Evolutionary conservation across 2,329 filamentous ascomycete species (phyloP), one percentile per base, ranked within the genome.

Genomic region (Microdochium paspali): DNA sequence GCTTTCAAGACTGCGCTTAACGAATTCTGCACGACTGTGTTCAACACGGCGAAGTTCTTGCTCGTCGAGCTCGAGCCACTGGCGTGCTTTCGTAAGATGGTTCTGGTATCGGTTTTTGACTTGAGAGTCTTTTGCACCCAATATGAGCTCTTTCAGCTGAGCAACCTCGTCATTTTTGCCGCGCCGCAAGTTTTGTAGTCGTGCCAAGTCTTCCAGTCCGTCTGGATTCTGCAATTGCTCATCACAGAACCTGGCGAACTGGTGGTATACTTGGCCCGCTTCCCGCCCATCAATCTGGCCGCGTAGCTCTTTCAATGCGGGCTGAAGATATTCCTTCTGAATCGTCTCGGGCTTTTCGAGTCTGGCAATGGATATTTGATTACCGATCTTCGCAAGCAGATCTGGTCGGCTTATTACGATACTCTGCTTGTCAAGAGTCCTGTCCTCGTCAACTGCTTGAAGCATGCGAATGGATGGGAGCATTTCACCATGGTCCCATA

Each of bases 401-500:
- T 91, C 86, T 2, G 91, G 81, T 43, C 81, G 77, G 46, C 83
- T 88, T 25, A 95, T 77, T 2, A 75, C 68, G 42, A 95, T 80
- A 1, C 79, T 79, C 61, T 94, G 87, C 49, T 77, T 80, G 47
- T 79, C 79, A 2, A 87, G 65, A 24, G 80, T 74, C 32, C 74
- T 71, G 46, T 79, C 73, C 40, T 73, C 70, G 47, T 85, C 77
- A 10, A 96, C 75, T 40, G 80, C 77, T 58, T 91, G 85, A 20
- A 97, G 78, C 76, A 97, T 90, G 31, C 84, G 79, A 50, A 98
- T 95, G 0, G 93, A 95, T 0, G 87, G 81, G 20, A 84, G 80
- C 71, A 88, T 87, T 64, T 98, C 91, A 12, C 90, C 90, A 61
- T 95, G 86, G 52, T 94, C 89, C 91, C 93, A 98, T 1, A 98